Evolutionary conservation across 2,329 filamentous ascomycete species (phyloP).

Genomic region (Bimuria novae-zelandiae): DNA sequence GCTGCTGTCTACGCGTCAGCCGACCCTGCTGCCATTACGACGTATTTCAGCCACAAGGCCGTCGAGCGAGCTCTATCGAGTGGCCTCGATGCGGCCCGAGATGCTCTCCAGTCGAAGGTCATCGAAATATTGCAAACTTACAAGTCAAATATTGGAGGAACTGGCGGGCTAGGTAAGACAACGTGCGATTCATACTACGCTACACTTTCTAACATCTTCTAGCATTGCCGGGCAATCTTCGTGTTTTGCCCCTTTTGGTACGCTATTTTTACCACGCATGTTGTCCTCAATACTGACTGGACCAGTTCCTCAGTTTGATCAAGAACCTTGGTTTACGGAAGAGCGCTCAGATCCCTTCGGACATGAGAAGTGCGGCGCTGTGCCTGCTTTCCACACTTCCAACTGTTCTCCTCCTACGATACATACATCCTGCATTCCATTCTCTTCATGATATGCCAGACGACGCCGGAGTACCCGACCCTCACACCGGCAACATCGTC

Average conservation of each 20-base stretch:
- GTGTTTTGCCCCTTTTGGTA: conserved; percentile 84
- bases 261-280: too few species aligned
- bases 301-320: conserved; percentile 90
- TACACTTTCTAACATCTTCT: conserved; percentile 51
- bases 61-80: conserved; percentile 86
- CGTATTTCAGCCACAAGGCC: conserved; percentile 96
- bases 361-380: conserved; percentile 89
- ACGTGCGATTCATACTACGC: too few species aligned
- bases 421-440: conserved; percentile 64
- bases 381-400: conserved; percentile 94
- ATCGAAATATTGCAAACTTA: conserved; percentile 93
- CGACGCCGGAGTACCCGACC: conserved; percentile 82
- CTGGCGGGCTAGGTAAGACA: conserved; percentile 67
- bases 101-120: conserved; percentile 88
- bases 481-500: conserved; percentile 83
- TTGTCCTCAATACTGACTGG: too few species aligned
- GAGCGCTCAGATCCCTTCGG: conserved; percentile 51
- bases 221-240: conserved; percentile 74
- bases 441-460: conserved; percentile 81
- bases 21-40: conserved; percentile 89
- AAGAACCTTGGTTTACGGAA: conserved; percentile 73
- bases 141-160: conserved; percentile 93
- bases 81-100: conserved; percentile 86
- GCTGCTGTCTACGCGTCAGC: conserved; percentile 93
- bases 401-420: conserved; percentile 86